Evolutionary conservation across 441 rosid species (phyloP).

Genomic region (Populus hybrid): DNA sequence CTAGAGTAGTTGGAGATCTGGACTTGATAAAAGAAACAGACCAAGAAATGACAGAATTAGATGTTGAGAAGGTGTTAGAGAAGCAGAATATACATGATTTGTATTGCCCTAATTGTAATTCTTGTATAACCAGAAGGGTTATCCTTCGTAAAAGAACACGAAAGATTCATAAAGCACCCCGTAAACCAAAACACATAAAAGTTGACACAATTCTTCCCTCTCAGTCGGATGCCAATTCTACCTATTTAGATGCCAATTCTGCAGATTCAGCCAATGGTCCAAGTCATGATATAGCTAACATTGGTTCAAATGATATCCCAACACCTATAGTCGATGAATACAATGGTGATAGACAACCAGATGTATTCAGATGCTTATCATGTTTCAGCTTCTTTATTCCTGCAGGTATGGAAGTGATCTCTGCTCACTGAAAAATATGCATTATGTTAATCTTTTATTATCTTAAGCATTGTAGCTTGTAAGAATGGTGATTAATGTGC

Average conservation of each 20-base stretch:
- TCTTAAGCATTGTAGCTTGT: not conserved
- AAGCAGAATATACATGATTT: conserved; percentile 86
- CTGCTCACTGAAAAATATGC: not conserved
- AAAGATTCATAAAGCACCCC: conserved; percentile 22
- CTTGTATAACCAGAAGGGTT: conserved; percentile 76
- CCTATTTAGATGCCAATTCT: conserved; percentile 3
- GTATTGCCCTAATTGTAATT: conserved; percentile 79
- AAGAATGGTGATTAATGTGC: not conserved
- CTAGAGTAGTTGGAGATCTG: conserved; percentile 19
- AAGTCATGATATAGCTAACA: conserved; percentile 8
- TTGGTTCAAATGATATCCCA: conserved; percentile 11
- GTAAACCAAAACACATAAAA: conserved; percentile 25
- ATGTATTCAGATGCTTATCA: conserved; percentile 65
- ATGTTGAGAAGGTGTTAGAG: conserved; percentile 58
- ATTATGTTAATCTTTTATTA: not conserved
- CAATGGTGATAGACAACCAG: conserved; percentile 22
- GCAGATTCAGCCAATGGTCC: conserved; percentile 14
- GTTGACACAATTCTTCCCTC: not conserved
- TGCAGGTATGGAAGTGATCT: conserved; percentile 41
- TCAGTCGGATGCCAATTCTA: conserved; percentile 8
- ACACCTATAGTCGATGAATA: conserved; percentile 16
- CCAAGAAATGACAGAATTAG: conserved; percentile 40
- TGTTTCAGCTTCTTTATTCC: conserved; percentile 75
- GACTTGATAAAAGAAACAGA: conserved; percentile 46
- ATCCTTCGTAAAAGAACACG: conserved; percentile 52